Evolutionary conservation across 2,329 filamentous ascomycete species (phyloP).

Genomic region (Pseudocercospora crystallina): DNA sequence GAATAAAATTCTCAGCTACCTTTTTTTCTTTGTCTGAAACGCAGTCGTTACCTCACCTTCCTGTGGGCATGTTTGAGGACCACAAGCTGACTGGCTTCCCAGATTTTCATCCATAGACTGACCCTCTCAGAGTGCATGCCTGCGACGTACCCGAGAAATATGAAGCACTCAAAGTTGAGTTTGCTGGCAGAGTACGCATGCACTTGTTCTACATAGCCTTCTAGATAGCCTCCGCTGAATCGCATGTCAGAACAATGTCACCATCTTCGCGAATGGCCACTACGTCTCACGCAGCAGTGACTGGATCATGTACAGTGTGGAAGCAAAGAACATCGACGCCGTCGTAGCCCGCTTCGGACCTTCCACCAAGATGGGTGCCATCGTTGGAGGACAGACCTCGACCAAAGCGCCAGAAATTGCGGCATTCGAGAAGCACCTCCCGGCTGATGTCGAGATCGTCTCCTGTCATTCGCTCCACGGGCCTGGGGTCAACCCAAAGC

Average conservation of each 20-base stretch:
- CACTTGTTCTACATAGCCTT: conserved; percentile 32
- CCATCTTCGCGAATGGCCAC: conserved; percentile 91
- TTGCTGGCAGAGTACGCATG: conserved; percentile 76
- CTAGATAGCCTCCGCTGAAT: conserved; percentile 44
- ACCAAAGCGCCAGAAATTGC: conserved; percentile 96
- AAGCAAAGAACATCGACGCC: conserved; percentile 83
- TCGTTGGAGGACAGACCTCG: conserved; percentile 95
- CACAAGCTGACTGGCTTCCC: conserved; percentile 20
- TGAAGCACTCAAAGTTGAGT: conserved; percentile 76
- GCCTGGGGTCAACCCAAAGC: conserved; percentile 80
- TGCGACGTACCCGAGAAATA: conserved; percentile 92
- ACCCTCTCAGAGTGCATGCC: conserved; percentile 76
- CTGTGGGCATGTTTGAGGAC: not conserved
- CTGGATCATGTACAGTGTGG: conserved; percentile 98
- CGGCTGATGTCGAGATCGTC: conserved; percentile 84
- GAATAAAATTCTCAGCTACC: conserved; percentile 99
- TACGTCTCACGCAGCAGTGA: conserved; percentile 94
- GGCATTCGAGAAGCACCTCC: conserved; percentile 87
- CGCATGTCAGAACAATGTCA: conserved; percentile 68
- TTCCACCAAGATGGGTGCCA: conserved; percentile 91
- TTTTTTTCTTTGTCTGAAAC: conserved; percentile 84
- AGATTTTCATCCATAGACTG: conserved; percentile 20
- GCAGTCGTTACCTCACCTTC: conserved; percentile 10
- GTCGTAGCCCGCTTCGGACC: conserved; percentile 89
- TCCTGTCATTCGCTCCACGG: conserved; percentile 97